Conservation (phyloP, 257 asterid genomes). For the Solanum clarkiae region DNA sequence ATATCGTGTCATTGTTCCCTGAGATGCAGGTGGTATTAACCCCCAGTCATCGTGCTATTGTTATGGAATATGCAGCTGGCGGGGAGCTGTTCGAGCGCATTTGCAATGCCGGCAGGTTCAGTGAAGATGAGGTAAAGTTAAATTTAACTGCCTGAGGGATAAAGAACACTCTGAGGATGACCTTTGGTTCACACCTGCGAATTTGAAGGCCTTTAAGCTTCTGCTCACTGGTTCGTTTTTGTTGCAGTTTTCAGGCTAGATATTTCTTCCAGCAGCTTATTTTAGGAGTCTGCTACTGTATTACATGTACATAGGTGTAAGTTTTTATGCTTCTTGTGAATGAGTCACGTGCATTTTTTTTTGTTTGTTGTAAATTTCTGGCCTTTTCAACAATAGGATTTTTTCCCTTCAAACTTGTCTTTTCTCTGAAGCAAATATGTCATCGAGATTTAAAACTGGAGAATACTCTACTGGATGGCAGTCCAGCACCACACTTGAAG, state of each 20-base stretch:
- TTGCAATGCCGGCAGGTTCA: constrained; percentile 15
- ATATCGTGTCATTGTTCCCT: background rate
- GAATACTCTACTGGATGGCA: no score
- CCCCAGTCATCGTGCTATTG: constrained; percentile 72
- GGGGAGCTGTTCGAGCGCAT: constrained; percentile 82
- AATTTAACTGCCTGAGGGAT: background rate
- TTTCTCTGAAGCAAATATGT: background rate
- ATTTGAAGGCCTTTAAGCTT: background rate
- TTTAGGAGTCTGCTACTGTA: constrained; percentile 51
- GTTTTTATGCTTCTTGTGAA: no score
- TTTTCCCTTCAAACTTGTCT: background rate
- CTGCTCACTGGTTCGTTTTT: background rate
- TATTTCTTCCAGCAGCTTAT: constrained; percentile 81
- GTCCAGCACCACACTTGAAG: constrained; percentile 41
- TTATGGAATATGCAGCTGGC: constrained; percentile 83
- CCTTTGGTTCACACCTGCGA: no score
- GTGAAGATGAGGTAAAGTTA: constrained; percentile 53
- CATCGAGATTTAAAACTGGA: no score
- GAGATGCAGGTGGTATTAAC: constrained; percentile 50
- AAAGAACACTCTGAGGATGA: background rate
- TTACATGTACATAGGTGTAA: no score
- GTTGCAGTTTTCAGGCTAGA: constrained; percentile 38
- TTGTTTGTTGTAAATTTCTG: no score
- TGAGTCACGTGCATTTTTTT: no score
- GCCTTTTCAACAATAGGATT: no score